Percentiles rank a stretch among this genome's conserved stretches.
These are phyloP conservation scores for Linderniella brevidens DNA, from an alignment of 257 asterid genomes.

Conservation along the genomic window DNA sequence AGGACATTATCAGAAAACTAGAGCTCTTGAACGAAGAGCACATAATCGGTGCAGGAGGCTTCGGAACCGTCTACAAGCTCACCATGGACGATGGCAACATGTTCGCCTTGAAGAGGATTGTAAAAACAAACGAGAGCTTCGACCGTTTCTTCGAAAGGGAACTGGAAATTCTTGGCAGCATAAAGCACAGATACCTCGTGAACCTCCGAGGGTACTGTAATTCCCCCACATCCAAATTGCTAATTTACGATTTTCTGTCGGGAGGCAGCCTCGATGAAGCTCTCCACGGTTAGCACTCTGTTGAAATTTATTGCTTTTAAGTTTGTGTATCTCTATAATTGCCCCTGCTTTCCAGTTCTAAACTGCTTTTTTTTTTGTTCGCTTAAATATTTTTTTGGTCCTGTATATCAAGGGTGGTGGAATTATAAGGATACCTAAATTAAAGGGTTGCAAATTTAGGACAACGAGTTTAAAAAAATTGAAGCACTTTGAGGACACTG, in stretches of 20 bases:
- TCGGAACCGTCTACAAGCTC: conserved; percentile 87
- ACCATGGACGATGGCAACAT: conserved; percentile 65
- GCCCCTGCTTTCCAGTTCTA: too few relatives aligned
- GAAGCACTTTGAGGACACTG: too few relatives aligned
- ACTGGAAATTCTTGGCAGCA: conserved; percentile 81
- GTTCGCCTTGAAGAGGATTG: conserved; percentile 66
- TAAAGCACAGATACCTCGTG: conserved; percentile 60
- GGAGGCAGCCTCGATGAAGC: conserved; percentile 88
- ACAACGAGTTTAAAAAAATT: too few relatives aligned
- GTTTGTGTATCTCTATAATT: neutral
- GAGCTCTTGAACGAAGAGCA: conserved; percentile 73
- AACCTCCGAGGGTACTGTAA: conserved; percentile 84
- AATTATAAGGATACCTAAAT: too few relatives aligned
- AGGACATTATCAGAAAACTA: conserved; percentile 62
- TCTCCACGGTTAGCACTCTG: conserved; percentile 38
- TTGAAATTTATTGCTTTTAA: neutral
- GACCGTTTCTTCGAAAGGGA: conserved; percentile 75
- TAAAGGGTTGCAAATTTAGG: too few relatives aligned
- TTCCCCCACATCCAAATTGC: conserved; percentile 58
- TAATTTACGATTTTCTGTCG: conserved; percentile 57
- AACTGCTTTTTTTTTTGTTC: too few relatives aligned
- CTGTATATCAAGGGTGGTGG: too few relatives aligned
- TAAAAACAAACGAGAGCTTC: conserved; percentile 58
- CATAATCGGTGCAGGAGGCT: conserved; percentile 82
- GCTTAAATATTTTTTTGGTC: too few relatives aligned